A percentile compares a stretch with the other conserved stretches of the same genome.
Evolutionary conservation across 2,329 filamentous ascomycete genomes (phyloP).

Genomic region (Penicillium olsonii): DNA sequence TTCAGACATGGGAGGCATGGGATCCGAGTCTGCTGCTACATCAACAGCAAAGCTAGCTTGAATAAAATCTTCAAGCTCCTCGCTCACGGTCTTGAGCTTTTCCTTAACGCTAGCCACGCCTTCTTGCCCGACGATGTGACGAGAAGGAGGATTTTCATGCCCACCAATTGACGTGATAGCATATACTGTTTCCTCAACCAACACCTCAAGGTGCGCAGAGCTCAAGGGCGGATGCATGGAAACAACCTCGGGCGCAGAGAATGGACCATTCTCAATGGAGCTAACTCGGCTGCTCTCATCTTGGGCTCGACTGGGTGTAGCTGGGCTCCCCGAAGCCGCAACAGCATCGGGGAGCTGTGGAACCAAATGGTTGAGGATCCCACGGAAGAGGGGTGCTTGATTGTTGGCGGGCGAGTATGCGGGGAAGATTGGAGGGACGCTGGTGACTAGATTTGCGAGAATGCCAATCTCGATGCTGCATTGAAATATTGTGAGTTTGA

Average conservation of each 20-base stretch:
- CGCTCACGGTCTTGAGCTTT: slow-evolving; percentile 92
- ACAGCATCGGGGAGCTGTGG: slow-evolving; percentile 66
- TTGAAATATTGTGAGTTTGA: slow-evolving; percentile 94
- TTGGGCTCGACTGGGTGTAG: slow-evolving; percentile 11
- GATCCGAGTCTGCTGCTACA: slow-evolving; percentile 38
- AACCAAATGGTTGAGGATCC: slow-evolving; percentile 78
- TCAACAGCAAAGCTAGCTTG: slow-evolving; percentile 86
- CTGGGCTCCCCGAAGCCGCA: slow-evolving; percentile 3
- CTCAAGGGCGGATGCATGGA: slow-evolving; percentile 75
- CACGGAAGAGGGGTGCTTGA: slow-evolving; percentile 76
- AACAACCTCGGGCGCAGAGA: slow-evolving; percentile 52
- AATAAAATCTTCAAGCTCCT: slow-evolving; percentile 94
- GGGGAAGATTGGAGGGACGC: slow-evolving; percentile 72
- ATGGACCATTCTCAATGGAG: slow-evolving; percentile 36
- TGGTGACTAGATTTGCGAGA: slow-evolving; percentile 82
- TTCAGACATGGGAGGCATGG: slow-evolving; percentile 13
- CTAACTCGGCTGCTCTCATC: slow-evolving; percentile 22
- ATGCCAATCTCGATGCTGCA: slow-evolving; percentile 90
- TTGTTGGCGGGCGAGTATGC: slow-evolving; percentile 70
- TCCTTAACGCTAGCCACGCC: slow-evolving; percentile 87
- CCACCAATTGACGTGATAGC: slow-evolving; percentile 90
- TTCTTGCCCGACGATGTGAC: slow-evolving; percentile 91
- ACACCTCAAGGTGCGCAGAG: slow-evolving; percentile 65
- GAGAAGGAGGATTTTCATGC: slow-evolving; percentile 89
- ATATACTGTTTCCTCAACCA: slow-evolving; percentile 87